Evolutionary conservation across 2,329 filamentous ascomycete species (phyloP).

Genomic region (Colletotrichum paranaense): DNA sequence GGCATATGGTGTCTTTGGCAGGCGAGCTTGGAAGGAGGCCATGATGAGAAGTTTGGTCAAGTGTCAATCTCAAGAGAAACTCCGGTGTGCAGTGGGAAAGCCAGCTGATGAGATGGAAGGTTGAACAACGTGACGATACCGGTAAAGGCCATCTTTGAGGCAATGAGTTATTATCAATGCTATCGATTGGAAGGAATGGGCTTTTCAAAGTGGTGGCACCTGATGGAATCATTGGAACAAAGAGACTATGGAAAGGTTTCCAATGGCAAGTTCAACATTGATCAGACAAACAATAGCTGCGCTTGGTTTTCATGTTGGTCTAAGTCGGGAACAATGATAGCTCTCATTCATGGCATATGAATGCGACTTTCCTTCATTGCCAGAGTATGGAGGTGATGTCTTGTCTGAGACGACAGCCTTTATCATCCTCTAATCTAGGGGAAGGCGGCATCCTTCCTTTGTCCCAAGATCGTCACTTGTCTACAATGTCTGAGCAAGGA

Average conservation of each 20-base stretch:
- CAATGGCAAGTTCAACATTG: background rate
- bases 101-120: background rate
- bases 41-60: background rate
- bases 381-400: background rate
- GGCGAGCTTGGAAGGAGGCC: background rate
- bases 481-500: background rate
- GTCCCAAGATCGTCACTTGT: background rate
- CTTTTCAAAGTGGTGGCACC: background rate
- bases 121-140: background rate
- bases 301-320: background rate
- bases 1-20: conserved; percentile 31
- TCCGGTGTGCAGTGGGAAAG: background rate
- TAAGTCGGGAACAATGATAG: conserved; percentile 4
- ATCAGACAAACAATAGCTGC: background rate
- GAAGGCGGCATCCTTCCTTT: background rate
- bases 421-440: background rate
- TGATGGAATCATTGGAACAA: background rate
- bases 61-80: background rate
- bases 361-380: background rate
- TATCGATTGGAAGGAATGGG: background rate
- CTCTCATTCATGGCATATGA: background rate
- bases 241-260: background rate
- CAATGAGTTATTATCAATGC: background rate
- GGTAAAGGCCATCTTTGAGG: background rate
- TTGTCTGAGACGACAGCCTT: background rate